Conservation (phyloP, 2,329 filamentous ascomycete genomes). For the Penicillium sp. region DNA sequence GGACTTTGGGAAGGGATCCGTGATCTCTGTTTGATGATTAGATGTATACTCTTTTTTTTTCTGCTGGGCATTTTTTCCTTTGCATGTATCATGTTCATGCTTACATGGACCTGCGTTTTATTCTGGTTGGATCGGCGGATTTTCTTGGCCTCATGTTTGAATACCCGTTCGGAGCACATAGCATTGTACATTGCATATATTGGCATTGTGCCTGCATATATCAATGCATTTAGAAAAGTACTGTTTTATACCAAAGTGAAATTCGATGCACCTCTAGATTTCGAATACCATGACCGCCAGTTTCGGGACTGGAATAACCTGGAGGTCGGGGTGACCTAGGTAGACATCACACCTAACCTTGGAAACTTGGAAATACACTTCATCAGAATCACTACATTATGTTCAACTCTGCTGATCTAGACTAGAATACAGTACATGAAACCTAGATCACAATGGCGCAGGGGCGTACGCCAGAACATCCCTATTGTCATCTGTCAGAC, state of each 20-base stretch:
- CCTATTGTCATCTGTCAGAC: constrained; percentile 60
- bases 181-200: not conserved
- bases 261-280: no score
- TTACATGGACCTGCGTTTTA: not conserved
- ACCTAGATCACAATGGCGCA: constrained; percentile 10
- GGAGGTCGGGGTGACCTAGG: no score
- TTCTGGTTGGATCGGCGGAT: not conserved
- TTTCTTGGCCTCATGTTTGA: not conserved
- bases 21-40: constrained; percentile 1
- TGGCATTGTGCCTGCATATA: not conserved
- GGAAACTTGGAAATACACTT: no score
- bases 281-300: no score
- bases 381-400: not conserved
- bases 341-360: no score
- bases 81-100: not conserved
- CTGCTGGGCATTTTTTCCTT: not conserved
- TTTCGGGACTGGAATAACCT: no score
- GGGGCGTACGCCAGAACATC: constrained; percentile 45
- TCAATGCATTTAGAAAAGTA: not conserved
- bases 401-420: not conserved
- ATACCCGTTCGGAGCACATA: constrained; percentile 2
- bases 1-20: constrained; percentile 3
- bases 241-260: not conserved
- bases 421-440: not conserved
- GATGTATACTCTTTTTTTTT: not conserved